Evolutionary conservation across 257 asterid genomes (phyloP), one percentile per base, ranked within the genome.

Genomic region (Fraxinus cuspidata): DNA sequence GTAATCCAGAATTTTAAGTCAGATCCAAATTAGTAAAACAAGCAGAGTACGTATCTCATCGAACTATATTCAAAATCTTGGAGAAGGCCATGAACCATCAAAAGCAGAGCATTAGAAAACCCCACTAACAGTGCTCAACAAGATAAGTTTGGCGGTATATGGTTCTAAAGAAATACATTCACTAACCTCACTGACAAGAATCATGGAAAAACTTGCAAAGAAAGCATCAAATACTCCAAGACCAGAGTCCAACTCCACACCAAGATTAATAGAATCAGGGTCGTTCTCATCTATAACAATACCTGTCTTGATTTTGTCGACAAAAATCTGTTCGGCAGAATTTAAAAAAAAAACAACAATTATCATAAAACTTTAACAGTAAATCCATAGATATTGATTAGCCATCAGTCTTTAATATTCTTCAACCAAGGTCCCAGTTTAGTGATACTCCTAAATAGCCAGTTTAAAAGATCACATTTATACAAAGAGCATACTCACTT

Each of bases 101-200:
- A 81, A 66, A 51, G 51, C 23, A 73, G 64, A 44, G 72, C 60
- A 58, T 38, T 63, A 75, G 25, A 27, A 60, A 32, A 68, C 4
- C 32, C n/a, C 1, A 29, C 23, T 67, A 63, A 74, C 49, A 34
- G 8, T 4, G 23, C 67, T 51, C 10, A 10, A 69, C 18, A 63
- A 23, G 13, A 78, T 18, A 76, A 29, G 58, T 67, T 63, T 56
- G 78, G 69, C 58, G n/a, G 68, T 2, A 21, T 40, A 68, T 3
- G 70, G 42, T 51, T n/a, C 29, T 27, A 23, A 5, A 72, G 29
- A 16, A 81, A 73, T 19, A 2, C 64, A 35, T 74, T 72, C 28
- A 82, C 93, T 73, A 37, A 94, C 99, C 97, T 94, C 97, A 21
- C 96, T 92, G 88, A 92, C 97, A 81, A 94, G 84, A 77, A 94